phyloP scores from a whole-genome alignment of 176 grass and related monocot species.

The Thinopyrum elongatum region DNA sequence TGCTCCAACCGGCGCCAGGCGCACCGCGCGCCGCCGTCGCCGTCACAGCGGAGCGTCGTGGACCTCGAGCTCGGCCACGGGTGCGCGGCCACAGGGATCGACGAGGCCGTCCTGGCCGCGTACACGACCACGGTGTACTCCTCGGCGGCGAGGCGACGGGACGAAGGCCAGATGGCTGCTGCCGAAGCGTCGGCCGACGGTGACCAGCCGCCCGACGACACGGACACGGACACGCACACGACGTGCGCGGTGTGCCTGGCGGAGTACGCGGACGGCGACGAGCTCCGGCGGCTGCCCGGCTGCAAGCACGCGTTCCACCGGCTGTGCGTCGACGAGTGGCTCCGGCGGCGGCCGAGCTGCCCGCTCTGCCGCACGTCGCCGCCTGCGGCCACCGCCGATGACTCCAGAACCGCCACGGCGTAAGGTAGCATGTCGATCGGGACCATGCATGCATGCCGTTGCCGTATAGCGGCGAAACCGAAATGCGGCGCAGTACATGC shows the following conservation, averaged over 20 bases:
- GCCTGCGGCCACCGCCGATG: no score
- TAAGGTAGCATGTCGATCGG: no score
- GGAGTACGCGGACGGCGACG: constrained; percentile 39
- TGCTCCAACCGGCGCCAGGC: background rate
- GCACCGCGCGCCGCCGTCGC: background rate
- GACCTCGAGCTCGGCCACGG: constrained; percentile 11
- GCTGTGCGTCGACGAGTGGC: constrained; percentile 51
- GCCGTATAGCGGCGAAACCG: no score
- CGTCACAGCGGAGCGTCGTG: background rate
- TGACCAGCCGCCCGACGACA: background rate
- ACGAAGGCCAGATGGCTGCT: background rate
- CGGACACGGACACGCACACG: no score
- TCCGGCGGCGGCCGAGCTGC: constrained; percentile 42
- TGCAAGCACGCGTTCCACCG: constrained; percentile 59
- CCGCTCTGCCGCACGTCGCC: no score
- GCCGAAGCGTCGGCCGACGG: no score
- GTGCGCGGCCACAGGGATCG: background rate
- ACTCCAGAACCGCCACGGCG: background rate
- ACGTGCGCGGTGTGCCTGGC: constrained; percentile 45
- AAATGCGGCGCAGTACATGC: no score
- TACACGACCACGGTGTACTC: constrained; percentile 32
- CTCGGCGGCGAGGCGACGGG: background rate
- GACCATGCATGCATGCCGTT: no score
- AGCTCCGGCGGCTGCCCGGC: constrained; percentile 43
- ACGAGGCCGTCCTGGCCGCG: constrained; percentile 26